These are phyloP conservation scores for Coniella lustricola DNA, from an alignment of 2,329 filamentous ascomycete species.

Conservation along the genomic window DNA sequence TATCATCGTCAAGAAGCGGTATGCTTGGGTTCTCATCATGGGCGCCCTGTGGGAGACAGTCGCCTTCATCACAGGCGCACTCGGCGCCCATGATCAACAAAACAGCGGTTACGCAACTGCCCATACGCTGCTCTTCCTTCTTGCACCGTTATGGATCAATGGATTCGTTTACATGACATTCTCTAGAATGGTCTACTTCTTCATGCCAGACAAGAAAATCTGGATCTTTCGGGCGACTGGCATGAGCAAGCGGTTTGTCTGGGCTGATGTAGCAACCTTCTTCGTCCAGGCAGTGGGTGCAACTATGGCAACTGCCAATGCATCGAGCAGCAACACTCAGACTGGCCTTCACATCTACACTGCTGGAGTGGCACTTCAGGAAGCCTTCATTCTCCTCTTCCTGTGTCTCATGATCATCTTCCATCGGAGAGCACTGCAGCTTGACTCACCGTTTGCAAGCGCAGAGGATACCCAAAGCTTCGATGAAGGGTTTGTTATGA, in stretches of 20 bases:
- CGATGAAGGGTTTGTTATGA: constrained; percentile 6
- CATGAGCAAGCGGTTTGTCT: constrained; percentile 40
- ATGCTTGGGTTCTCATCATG: constrained; percentile 33
- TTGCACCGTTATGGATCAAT: constrained; percentile 38
- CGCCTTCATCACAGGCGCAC: constrained; percentile 30
- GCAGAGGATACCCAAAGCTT: constrained; percentile 15
- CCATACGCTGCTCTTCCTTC: constrained; percentile 31
- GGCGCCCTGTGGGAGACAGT: constrained; percentile 31
- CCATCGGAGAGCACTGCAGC: constrained; percentile 23
- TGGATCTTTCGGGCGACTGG: constrained; percentile 25
- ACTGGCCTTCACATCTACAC: constrained; percentile 33
- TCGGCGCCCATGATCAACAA: constrained; percentile 33
- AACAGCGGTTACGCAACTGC: constrained; percentile 24
- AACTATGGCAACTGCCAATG: constrained; percentile 24
- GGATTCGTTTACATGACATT: constrained; percentile 39
- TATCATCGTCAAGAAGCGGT: constrained; percentile 19
- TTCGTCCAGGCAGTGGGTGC: constrained; percentile 37
- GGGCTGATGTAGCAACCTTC: constrained; percentile 41
- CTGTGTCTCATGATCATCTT: constrained; percentile 28
- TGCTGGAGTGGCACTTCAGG: constrained; percentile 31
- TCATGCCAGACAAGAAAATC: constrained; percentile 28
- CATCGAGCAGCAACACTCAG: constrained; percentile 19
- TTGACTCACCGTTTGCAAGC: constrained; percentile 13
- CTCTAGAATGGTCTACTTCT: constrained; percentile 32
- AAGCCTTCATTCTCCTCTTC: constrained; percentile 32